Evolutionary conservation across 2,329 filamentous ascomycete species (phyloP), one percentile per base, ranked within the genome.

Genomic region (Penicillium sp.): DNA sequence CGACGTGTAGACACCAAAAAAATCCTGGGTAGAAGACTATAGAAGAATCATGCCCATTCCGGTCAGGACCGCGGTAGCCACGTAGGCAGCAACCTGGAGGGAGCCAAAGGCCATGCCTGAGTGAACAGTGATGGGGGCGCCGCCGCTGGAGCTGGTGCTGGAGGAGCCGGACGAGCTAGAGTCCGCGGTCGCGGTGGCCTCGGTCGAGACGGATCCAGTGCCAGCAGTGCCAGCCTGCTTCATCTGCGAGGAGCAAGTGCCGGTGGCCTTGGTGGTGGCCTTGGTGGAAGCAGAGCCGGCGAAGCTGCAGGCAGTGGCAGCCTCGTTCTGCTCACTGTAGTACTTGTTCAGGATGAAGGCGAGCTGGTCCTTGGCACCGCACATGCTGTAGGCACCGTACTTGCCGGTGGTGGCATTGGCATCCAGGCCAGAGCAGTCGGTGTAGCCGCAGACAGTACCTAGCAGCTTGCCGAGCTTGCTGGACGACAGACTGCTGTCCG

Each of bases 391-490:
- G 4, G 69, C 67, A 34, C 71, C 71, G 35, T 72, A 74, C 1
- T 41, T 40, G 28, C 71, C 71, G 11, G 58, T 63, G 13, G 63
- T 68, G 5, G 54, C 61, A 38, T 73, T 69, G 33, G 53, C 49
- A 5, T 42, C 41, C 36, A 74, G 59, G 13, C 70, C 71, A 10
- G 42, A 45, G 52, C 71, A 73, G 35, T 62, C 56, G 17, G 57
- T 60, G 37, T 60, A 47, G 15, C 69, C 68, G 45, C 69, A 73
- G 33, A 73, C 58, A 8, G 59, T 47, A 33, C 57, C 45, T 68
- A 97, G 95, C 51, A 94, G 76, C 14, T 76, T 70, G 4, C 46
- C 43, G 42, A 59, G 47, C 31, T 58, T 51, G 9, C 43, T 31
- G 14, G 41, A 37, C 7, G 37, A 27, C 34, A 63, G 43, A 10